A percentile compares a stretch with the other conserved stretches of the same genome.
These are phyloP conservation scores for Plectosphaerella cucumerina DNA, from an alignment of 2,329 filamentous ascomycete species.

Conservation along the genomic window DNA sequence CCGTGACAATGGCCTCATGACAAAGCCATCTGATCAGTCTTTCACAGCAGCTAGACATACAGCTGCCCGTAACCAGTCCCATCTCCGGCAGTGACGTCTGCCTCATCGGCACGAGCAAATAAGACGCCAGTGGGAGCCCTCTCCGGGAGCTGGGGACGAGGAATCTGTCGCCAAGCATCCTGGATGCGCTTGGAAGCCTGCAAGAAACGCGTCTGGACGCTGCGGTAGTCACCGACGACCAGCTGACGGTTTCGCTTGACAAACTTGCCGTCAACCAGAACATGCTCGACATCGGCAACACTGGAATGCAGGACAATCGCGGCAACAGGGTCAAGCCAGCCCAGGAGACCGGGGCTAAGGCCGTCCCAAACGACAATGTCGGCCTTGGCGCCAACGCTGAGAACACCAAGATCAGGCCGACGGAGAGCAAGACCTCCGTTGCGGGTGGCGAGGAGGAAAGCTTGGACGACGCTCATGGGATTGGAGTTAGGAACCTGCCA, in stretches of 20 bases:
- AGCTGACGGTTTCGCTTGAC: constrained; percentile 39
- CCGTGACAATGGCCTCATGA: too few relatives aligned
- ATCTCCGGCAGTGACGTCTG: neutral
- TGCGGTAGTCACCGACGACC: constrained; percentile 19
- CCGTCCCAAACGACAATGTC: constrained; percentile 50
- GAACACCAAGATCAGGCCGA: constrained; percentile 44
- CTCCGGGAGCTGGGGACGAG: constrained; percentile 19
- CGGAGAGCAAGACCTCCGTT: constrained; percentile 46
- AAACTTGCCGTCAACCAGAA: constrained; percentile 44
- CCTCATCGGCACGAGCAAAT: neutral
- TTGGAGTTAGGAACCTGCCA: constrained; percentile 39
- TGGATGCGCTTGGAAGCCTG: constrained; percentile 19
- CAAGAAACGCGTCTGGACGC: constrained; percentile 25
- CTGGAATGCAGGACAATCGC: constrained; percentile 50
- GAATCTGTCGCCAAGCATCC: constrained; percentile 16
- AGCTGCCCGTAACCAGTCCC: neutral
- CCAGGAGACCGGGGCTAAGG: constrained; percentile 40
- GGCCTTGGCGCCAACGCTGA: constrained; percentile 44
- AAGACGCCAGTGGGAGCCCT: constrained; percentile 12
- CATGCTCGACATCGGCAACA: constrained; percentile 46
- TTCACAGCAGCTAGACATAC: neutral
- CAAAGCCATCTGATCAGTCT: too few relatives aligned
- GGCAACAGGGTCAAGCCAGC: constrained; percentile 50
- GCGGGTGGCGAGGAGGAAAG: constrained; percentile 51
- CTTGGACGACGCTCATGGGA: constrained; percentile 49